These are phyloP conservation scores for Salix brachista DNA, from an alignment of 345 rosid species.

Conservation along the genomic window DNA sequence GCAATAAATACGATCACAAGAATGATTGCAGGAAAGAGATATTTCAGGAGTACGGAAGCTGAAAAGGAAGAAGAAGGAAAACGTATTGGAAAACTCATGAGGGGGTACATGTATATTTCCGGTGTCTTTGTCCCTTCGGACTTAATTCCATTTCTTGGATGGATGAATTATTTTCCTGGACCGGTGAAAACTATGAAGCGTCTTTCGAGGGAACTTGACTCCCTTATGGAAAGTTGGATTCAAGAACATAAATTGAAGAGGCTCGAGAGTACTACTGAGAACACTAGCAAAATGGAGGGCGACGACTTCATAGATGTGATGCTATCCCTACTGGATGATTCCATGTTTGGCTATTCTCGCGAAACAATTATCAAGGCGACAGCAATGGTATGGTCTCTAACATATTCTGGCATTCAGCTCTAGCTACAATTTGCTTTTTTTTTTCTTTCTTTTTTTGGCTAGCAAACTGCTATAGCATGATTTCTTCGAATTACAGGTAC, in stretches of 20 bases:
- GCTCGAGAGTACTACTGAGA: background rate
- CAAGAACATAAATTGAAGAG: conserved; percentile 27
- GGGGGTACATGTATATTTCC: conserved; percentile 23
- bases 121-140: conserved; percentile 28
- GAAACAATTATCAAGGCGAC: conserved; percentile 25
- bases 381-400: conserved; percentile 9
- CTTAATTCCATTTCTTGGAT: conserved; percentile 28
- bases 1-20: conserved; percentile 17
- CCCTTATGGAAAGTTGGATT: conserved; percentile 28
- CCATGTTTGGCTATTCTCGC: conserved; percentile 6
- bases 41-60: background rate
- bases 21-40: conserved; percentile 30
- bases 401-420: background rate
- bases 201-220: conserved; percentile 22
- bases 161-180: conserved; percentile 21
- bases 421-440: background rate
- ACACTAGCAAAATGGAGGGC: background rate
- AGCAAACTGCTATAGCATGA: background rate
- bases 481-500: background rate
- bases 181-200: conserved; percentile 16
- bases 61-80: conserved; percentile 18
- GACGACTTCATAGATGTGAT: conserved; percentile 19
- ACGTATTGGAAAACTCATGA: conserved; percentile 22
- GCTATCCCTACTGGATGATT: conserved; percentile 15
- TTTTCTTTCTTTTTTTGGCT: no score